These are phyloP conservation scores for Acanthamoeba rhysodes DNA, from an alignment of 208 protist species.

Conservation along the genomic window DNA sequence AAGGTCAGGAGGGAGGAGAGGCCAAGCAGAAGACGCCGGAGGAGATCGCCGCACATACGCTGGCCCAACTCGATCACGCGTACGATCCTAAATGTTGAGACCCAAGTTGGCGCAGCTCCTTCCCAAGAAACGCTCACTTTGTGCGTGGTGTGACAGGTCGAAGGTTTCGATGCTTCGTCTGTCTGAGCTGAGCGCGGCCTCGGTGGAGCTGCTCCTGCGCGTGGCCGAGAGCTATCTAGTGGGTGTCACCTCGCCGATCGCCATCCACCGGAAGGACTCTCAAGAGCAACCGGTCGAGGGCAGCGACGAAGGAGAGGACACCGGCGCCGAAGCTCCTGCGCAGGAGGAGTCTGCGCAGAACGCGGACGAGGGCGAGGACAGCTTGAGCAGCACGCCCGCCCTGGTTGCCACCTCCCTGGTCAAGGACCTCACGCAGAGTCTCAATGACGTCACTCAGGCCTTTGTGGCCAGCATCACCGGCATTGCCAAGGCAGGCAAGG, in stretches of 20 bases:
- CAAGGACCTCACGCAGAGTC: background rate
- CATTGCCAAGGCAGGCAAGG: slow-evolving; percentile 14
- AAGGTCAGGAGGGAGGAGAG: background rate
- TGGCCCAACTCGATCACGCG: background rate
- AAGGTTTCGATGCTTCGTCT: slow-evolving; percentile 25
- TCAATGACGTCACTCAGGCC: slow-evolving; percentile 6
- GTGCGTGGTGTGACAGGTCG: background rate
- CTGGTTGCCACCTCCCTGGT: background rate
- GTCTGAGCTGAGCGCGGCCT: slow-evolving; percentile 10
- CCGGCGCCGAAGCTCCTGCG: background rate
- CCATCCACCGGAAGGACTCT: background rate
- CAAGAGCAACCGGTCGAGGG: background rate
- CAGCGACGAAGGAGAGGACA: background rate
- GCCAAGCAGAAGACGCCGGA: background rate
- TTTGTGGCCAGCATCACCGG: background rate
- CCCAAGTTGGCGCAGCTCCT: too few relatives aligned
- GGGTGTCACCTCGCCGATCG: slow-evolving; percentile 1
- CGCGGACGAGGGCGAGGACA: background rate
- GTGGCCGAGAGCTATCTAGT: slow-evolving; percentile 31
- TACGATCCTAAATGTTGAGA: background rate
- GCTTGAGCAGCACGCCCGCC: background rate
- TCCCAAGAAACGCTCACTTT: too few relatives aligned
- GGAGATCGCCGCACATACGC: background rate
- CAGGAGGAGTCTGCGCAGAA: background rate
- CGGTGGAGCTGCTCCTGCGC: slow-evolving; percentile 17